Percentiles rank a stretch among this genome's conserved stretches.
phyloP scores from a whole-genome alignment of 352 stramenopile genomes.

The Pythium brachiatum region DNA sequence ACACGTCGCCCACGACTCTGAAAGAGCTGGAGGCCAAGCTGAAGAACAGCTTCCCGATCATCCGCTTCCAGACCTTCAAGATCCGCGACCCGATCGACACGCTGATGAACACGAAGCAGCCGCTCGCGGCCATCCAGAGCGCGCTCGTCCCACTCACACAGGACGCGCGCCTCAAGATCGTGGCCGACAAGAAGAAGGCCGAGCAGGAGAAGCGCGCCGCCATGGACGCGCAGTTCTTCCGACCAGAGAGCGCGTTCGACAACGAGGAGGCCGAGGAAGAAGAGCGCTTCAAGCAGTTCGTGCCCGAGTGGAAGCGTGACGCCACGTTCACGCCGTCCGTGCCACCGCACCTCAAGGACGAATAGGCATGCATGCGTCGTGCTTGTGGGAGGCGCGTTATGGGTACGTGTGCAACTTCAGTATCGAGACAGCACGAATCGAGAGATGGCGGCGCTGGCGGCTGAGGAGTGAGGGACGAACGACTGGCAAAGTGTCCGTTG shows the following conservation, averaged over 20 bases:
- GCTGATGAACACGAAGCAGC: slow-evolving; percentile 80
- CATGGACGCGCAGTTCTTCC: slow-evolving; percentile 28
- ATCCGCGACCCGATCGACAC: slow-evolving; percentile 76
- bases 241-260: slow-evolving; percentile 57
- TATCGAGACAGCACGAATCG: background rate
- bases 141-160: slow-evolving; percentile 46
- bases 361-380: slow-evolving; percentile 8
- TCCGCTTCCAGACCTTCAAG: slow-evolving; percentile 88
- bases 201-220: slow-evolving; percentile 36
- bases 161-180: slow-evolving; percentile 29
- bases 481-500: background rate
- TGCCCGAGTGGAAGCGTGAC: slow-evolving; percentile 84
- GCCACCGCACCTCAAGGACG: slow-evolving; percentile 63
- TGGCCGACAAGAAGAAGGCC: slow-evolving; percentile 32
- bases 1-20: slow-evolving; percentile 65
- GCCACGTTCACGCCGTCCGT: slow-evolving; percentile 63
- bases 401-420: background rate
- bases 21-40: slow-evolving; percentile 77
- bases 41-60: slow-evolving; percentile 82
- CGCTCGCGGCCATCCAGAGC: slow-evolving; percentile 55
- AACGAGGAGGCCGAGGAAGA: slow-evolving; percentile 56
- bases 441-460: background rate
- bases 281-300: slow-evolving; percentile 74
- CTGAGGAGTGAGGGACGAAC: background rate
- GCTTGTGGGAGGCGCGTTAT: background rate